Conservation (phyloP, 2,329 filamentous ascomycete species). For the Cadophora malorum region DNA sequence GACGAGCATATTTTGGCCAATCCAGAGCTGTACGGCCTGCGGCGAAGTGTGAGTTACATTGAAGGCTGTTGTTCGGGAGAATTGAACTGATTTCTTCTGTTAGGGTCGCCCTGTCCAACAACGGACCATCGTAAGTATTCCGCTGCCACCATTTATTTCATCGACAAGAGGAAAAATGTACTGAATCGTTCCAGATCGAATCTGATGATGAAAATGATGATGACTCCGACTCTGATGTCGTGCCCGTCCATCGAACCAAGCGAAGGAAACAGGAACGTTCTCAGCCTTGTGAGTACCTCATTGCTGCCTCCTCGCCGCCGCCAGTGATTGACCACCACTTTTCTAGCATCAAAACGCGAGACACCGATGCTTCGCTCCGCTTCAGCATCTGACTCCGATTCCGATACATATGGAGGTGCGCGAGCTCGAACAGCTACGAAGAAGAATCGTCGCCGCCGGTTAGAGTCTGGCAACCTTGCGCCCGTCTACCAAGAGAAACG, state of each 20-base stretch:
- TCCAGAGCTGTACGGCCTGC: slow-evolving; percentile 91
- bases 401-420: slow-evolving; percentile 78
- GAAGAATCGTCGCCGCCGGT: slow-evolving; percentile 78
- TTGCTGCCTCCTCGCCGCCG: slow-evolving; percentile 29
- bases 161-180: slow-evolving; percentile 26
- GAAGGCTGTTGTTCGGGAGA: slow-evolving; percentile 44
- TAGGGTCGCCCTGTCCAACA: slow-evolving; percentile 65
- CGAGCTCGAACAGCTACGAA: slow-evolving; percentile 73
- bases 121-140: slow-evolving; percentile 55
- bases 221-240: slow-evolving; percentile 77
- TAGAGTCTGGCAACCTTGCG: slow-evolving; percentile 69
- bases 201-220: slow-evolving; percentile 57
- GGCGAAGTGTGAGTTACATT: slow-evolving; percentile 77
- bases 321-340: slow-evolving; percentile 32
- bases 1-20: slow-evolving; percentile 89
- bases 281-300: slow-evolving; percentile 60
- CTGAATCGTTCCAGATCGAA: slow-evolving; percentile 55
- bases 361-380: slow-evolving; percentile 62
- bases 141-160: slow-evolving; percentile 24
- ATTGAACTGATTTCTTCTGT: slow-evolving; percentile 34
- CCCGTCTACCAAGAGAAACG: slow-evolving; percentile 80
- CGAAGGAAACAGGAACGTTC: slow-evolving; percentile 72
- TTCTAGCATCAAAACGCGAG: slow-evolving; percentile 64
- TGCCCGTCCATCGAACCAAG: slow-evolving; percentile 64
- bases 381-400: slow-evolving; percentile 72